Evolutionary conservation across 768 basidiomycete species (phyloP), one percentile per base, ranked within the genome.

Genomic region (Plicaturopsis crispa): DNA sequence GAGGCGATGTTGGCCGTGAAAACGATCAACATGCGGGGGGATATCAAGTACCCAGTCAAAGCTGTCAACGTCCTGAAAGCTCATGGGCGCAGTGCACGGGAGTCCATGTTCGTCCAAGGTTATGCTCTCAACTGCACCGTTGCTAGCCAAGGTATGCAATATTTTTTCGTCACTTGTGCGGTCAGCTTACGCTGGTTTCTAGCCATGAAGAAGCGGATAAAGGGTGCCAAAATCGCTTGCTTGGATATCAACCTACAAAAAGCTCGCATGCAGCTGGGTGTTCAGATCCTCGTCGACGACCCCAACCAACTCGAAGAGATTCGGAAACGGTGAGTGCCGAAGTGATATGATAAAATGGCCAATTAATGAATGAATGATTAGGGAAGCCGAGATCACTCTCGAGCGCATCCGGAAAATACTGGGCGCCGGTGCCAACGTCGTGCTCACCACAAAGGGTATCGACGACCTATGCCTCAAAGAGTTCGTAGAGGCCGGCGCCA

Each of bases 81-180:
- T 2, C 96, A 99, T 50, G 96, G 96, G 38, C 81, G 79, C 63
- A 93, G 90, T 57, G 89, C 96, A 17, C 74, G 92, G 47, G 96
- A 99, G 60, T 97, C 93, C 31, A 54, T 96, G 44, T 92, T 85
- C 56, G 86, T 99, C 34, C 86, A 85, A 53, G 96, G 96, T 26
- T 99, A 98, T 64, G 96, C 96, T 24, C 65, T 99, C 44, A 99
- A 98, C 59, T 98, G 96, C 63, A 97, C 94, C 10, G 92, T 98
- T 30, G 92, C 96, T 2, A 94, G 90, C 62, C 96, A 99, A 75
- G 96, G 96, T 93, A 51, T 37, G 72, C 22, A 1, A n/a, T 22
- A 7, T 19, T 24, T 17, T 28, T 14, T 28, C 14, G 26, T 14
- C 26, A 28, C 26, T 28, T 14, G 14, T 8, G 14, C 14, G 26